Evolutionary conservation across 805 yeast species (phyloP).

Genomic region (Candida hungchunana): DNA sequence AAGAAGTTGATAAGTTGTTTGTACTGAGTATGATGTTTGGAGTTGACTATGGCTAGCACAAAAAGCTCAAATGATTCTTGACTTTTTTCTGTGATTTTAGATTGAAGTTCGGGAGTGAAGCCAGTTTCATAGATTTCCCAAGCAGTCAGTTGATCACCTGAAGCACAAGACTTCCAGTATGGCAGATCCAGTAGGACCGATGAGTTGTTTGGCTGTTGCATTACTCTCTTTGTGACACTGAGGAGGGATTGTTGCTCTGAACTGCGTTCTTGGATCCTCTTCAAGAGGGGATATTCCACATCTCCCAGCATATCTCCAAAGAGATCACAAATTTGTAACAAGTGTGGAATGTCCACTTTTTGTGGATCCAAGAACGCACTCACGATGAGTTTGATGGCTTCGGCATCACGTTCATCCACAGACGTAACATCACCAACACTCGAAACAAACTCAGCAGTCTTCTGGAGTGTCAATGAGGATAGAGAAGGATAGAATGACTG

Average conservation of each 20-base stretch:
- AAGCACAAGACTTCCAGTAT: too few relatives aligned
- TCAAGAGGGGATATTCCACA: slow-evolving; percentile 2
- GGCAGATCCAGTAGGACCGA: too few relatives aligned
- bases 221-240: slow-evolving; percentile 1
- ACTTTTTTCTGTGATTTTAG: neutral
- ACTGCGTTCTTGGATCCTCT: neutral
- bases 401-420: slow-evolving; percentile 1
- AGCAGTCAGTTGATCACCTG: too few relatives aligned
- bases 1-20: slow-evolving; percentile 5
- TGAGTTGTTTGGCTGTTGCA: slow-evolving; percentile 8
- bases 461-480: too few relatives aligned
- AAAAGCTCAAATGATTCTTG: slow-evolving; percentile 1
- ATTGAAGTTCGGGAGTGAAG: neutral
- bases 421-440: neutral
- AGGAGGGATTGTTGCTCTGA: neutral
- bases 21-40: slow-evolving; percentile 2
- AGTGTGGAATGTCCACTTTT: neutral
- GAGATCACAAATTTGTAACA: slow-evolving; percentile 8
- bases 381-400: too few relatives aligned
- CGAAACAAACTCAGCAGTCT: neutral
- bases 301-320: slow-evolving; percentile 1
- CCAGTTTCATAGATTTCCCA: slow-evolving; percentile 5
- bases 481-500: slow-evolving; percentile 2
- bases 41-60: slow-evolving; percentile 7
- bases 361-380: too few relatives aligned